A percentile compares a stretch with the other conserved stretches of the same genome.
These are phyloP conservation scores for Chrysoporthe puriensis DNA, from an alignment of 2,329 filamentous ascomycete species.

Conservation along the genomic window DNA sequence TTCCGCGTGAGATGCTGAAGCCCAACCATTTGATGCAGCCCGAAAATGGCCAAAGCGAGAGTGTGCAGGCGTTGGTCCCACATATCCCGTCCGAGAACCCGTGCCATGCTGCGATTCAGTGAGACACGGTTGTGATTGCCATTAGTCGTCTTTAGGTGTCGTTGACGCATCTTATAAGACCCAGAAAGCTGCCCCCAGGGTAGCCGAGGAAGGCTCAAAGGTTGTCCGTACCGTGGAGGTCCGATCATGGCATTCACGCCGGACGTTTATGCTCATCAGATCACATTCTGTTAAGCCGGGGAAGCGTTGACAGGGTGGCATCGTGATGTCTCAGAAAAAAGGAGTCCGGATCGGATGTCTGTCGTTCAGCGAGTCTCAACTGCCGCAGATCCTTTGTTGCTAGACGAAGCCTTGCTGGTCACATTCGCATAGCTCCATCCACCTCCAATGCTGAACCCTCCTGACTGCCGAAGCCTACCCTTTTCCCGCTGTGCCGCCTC, in stretches of 20 bases:
- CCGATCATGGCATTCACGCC: neutral
- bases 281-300: neutral
- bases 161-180: neutral
- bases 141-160: neutral
- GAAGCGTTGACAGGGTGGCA: neutral
- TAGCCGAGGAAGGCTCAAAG: neutral
- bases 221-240: neutral
- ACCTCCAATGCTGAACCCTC: slow-evolving; percentile 39
- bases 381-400: slow-evolving; percentile 21
- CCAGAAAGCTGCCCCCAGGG: neutral
- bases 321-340: neutral
- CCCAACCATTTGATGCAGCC: neutral
- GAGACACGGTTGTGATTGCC: neutral
- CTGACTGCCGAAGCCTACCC: slow-evolving; percentile 52
- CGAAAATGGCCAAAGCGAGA: neutral
- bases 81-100: neutral
- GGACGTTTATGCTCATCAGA: neutral
- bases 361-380: slow-evolving; percentile 27
- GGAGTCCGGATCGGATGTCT: neutral
- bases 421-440: slow-evolving; percentile 49
- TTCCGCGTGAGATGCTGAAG: neutral
- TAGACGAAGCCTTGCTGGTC: slow-evolving; percentile 22
- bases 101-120: neutral
- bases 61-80: neutral
- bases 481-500: slow-evolving; percentile 47